phyloP scores from a whole-genome alignment of 1,284 basidiomycete species.

The Bondarzewia mesenterica region DNA sequence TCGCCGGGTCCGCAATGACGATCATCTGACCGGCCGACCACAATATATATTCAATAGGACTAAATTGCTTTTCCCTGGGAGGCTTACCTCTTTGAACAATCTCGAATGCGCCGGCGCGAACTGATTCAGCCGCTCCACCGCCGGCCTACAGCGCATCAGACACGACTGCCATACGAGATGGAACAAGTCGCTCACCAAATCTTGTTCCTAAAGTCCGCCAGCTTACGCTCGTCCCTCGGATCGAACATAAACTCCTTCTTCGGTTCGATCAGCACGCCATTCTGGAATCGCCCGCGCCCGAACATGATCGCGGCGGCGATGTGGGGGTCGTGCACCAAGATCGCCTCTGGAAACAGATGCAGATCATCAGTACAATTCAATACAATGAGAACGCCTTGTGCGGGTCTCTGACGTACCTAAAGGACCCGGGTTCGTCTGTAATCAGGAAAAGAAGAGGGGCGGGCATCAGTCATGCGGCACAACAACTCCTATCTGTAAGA shows the following conservation, averaged over 20 bases:
- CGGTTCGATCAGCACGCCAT: constrained; percentile 30
- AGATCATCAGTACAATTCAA: constrained; percentile 3
- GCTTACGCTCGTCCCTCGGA: neutral
- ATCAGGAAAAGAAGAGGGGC: constrained; percentile 9
- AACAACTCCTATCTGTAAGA: neutral
- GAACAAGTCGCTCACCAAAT: neutral
- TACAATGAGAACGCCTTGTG: neutral
- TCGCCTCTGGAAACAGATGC: constrained; percentile 16
- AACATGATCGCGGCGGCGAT: constrained; percentile 28
- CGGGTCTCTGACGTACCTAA: constrained; percentile 8
- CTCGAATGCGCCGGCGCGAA: constrained; percentile 22
- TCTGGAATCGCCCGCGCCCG: constrained; percentile 29
- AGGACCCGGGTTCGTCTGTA: constrained; percentile 19
- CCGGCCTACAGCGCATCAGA: constrained; percentile 12
- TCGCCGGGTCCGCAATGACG: constrained; percentile 17
- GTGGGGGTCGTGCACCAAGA: constrained; percentile 22
- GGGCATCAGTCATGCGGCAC: neutral
- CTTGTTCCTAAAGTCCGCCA: constrained; percentile 1
- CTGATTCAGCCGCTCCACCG: constrained; percentile 18
- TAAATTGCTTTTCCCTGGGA: too few relatives aligned
- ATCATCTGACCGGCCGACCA: constrained; percentile 18
- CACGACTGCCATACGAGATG: neutral
- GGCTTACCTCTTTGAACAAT: constrained; percentile 20
- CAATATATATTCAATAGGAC: neutral
- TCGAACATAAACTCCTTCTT: constrained; percentile 15